Base-by-base conservation (phyloP, 805 yeast genomes). In the Candida incommunis region DNA sequence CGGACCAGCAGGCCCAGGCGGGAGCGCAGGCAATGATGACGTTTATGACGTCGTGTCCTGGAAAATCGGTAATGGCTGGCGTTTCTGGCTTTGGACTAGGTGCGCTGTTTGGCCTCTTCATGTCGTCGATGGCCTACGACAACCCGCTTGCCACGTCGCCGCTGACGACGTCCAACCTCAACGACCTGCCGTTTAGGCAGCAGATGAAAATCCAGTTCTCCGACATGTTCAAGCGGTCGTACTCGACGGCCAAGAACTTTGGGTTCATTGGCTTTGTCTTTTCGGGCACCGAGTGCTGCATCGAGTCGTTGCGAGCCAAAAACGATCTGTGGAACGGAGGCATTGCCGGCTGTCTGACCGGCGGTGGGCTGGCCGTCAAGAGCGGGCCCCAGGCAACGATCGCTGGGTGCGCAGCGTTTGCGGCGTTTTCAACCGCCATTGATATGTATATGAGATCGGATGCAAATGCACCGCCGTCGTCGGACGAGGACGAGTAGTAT, bases 341-440 rank as follows among this genome's bases (percentile, higher is more conserved):
- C 2, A 72, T 76, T 40, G 97, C 97, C 3, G 98, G 98, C 2
- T 92, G 96, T 65, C 69, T 90, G 29, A 92, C 98, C 1, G 98
- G 98, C 40, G 98, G 95, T 26, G 96, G 95, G 0, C 71, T 92
- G 44, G 94, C 96, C 1, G 73, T 83, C 53, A 85, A 82, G 59
- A 77, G 92, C 42, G 98, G 98, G 1, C 98, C 98, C 1, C 87
- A 80, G 55, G 94, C 95, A 23, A 92, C 95, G 0, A 55, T 78
- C 22, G 61, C 88, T 47, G 98, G 98, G 1, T 92, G 97, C 70
- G 96, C 94, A 23, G 98, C 96, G 5, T 92, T 92, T 67, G 96
- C 97, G 2, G 95, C 92, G 4, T 92, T 92, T 62, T 81, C 94
- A 46, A 50, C 63, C 3, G 67, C 65, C 3, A 57, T 88, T 48